Base-by-base conservation (phyloP, 1,139 yeast genomes). In the Pichia sp. region DNA sequence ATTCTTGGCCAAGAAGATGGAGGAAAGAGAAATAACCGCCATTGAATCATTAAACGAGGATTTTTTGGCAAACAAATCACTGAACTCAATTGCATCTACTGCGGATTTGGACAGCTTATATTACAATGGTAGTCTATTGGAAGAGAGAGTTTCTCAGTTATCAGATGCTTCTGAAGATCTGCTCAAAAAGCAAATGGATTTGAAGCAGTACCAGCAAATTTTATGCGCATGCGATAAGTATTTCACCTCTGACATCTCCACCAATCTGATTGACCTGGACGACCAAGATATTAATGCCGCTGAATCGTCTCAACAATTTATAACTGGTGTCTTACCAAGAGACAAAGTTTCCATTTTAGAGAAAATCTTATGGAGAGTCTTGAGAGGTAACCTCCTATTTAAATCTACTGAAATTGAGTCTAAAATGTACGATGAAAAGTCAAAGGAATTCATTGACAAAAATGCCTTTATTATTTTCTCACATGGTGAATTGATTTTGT, bases 81-180 rank as follows among this genome's bases (percentile, higher is more conserved):
- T 62, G 62, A 46, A 68, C 61, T 38, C 50, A 27, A 49, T 58
- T 3, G 29, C 59, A 37, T 73, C 77, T 35, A 78, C 84, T 43
- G 71, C 82, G 33, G 86, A 81, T 45, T 79, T 90, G 52, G 96
- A 87, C 58, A 92, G 81, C 49, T 73, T 81, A 55, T 78, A 77
- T 33, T 82, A 79, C 48, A 79, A 75, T 55, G 83, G 90, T 1
- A 77, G 76, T 48, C 62, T 73, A 11, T 64, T 80, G 37, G 90
- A 83, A 59, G 74, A 73, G 44, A 69, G 86, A 52, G 64, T 83
- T 42, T 54, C 62, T 27, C 81, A 79, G 53, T 65, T 83, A 62
- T 72, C 72, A 44, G 75, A 71, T 40, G 73, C 85, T 23, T 66
- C 79, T 47, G 77, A 75, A 41, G 70, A 73, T 39, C 65, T 83